These are phyloP conservation scores for Pestalotiopsis sp. DNA, from an alignment of 2,329 filamentous ascomycete genomes.

Conservation along the genomic window DNA sequence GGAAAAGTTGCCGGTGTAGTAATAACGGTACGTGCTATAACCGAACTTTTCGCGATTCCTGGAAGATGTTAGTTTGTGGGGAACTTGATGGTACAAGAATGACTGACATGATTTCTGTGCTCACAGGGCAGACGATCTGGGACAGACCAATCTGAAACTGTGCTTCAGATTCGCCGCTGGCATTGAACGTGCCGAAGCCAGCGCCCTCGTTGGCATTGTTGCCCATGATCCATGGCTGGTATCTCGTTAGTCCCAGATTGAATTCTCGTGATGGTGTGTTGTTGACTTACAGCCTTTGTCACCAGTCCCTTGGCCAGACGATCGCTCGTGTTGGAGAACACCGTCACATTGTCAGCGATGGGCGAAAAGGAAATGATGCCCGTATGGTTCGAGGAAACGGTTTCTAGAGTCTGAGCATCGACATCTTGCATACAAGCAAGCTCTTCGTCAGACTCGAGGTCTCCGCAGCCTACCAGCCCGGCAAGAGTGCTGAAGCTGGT, in stretches of 20 bases:
- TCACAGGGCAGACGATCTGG: conserved; percentile 12
- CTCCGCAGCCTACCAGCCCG: conserved; percentile 21
- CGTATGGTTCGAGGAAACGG: conserved; percentile 11
- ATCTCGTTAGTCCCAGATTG: neutral
- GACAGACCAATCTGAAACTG: conserved; percentile 3
- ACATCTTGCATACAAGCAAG: conserved; percentile 25
- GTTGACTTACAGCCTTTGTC: conserved; percentile 17
- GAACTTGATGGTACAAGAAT: neutral
- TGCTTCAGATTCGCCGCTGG: conserved; percentile 13
- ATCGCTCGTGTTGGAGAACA: conserved; percentile 13
- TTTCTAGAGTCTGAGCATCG: conserved; percentile 15
- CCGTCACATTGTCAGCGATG: conserved; percentile 12
- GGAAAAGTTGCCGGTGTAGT: conserved; percentile 36
- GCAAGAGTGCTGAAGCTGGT: conserved; percentile 26
- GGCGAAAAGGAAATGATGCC: conserved; percentile 11
- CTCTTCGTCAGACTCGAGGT: conserved; percentile 19
- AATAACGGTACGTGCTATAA: conserved; percentile 32
- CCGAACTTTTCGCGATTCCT: neutral
- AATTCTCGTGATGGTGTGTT: neutral
- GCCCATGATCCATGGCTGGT: conserved; percentile 25
- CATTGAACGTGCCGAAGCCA: conserved; percentile 18
- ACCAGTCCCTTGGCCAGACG: conserved; percentile 12
- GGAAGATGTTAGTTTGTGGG: neutral
- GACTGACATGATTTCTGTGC: conserved; percentile 11
- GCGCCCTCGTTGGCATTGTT: conserved; percentile 27